Percentiles rank a stretch among this genome's conserved stretches.
phyloP scores from a whole-genome alignment of 805 yeast genomes.

The Yamadazyma philogaea region DNA sequence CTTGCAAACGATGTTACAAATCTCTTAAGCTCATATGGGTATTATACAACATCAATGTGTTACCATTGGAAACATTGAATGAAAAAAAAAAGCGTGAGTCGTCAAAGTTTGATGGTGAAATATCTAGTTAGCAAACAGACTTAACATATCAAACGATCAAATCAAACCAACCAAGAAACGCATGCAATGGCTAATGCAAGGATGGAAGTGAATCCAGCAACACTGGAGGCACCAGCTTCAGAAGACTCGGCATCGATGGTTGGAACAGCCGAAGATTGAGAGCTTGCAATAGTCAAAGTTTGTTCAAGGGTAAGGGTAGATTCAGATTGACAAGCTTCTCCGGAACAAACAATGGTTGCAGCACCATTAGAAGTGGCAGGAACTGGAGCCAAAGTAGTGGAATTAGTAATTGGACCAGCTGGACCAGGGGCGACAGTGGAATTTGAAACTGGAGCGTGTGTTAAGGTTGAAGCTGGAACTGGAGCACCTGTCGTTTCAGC shows the following conservation, averaged over 20 bases:
- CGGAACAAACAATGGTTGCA: constrained; percentile 12
- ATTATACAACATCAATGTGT: constrained; percentile 3
- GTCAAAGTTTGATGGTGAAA: neutral
- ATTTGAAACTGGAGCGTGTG: constrained; percentile 21
- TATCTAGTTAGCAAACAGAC: neutral
- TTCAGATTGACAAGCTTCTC: constrained; percentile 10
- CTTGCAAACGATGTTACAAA: no score
- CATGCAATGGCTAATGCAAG: constrained; percentile 37
- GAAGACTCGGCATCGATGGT: constrained; percentile 14
- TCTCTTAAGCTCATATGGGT: neutral
- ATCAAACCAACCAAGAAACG: constrained; percentile 13
- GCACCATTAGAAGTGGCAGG: constrained; percentile 17
- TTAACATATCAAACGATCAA: neutral
- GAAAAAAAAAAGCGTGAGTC: neutral
- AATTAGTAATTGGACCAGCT: constrained; percentile 8
- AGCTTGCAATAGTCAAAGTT: constrained; percentile 11
- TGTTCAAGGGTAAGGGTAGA: constrained; percentile 10
- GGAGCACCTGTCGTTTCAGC: constrained; percentile 15
- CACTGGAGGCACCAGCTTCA: constrained; percentile 25
- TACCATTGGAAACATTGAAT: neutral
- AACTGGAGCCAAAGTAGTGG: constrained; percentile 21
- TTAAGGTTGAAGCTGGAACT: constrained; percentile 13
- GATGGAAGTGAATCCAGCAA: constrained; percentile 28
- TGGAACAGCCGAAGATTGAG: constrained; percentile 20
- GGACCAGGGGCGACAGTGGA: constrained; percentile 14